These are phyloP conservation scores for Fusarium albidum DNA, from an alignment of 2,329 filamentous ascomycete genomes.

Conservation along the genomic window DNA sequence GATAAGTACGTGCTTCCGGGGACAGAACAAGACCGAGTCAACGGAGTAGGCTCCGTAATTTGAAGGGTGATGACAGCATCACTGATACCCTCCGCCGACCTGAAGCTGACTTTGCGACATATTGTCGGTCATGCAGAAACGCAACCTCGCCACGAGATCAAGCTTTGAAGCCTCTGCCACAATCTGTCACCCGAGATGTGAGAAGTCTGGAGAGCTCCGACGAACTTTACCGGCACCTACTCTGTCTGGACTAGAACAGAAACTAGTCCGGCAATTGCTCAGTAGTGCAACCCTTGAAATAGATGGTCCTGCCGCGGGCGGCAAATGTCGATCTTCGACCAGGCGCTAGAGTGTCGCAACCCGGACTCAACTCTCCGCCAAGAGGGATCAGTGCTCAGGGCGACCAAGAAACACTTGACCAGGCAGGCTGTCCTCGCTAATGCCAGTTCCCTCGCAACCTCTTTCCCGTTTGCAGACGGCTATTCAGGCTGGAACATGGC, in stretches of 20 bases:
- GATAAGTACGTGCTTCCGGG: conserved; percentile 1
- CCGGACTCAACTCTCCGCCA: conserved; percentile 34
- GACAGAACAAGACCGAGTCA: not conserved
- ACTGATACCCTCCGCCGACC: not conserved
- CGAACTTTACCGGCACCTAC: conserved; percentile 20
- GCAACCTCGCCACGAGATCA: not conserved
- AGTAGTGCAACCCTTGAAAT: conserved; percentile 31
- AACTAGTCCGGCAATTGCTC: conserved; percentile 34
- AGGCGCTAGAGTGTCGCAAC: conserved; percentile 30
- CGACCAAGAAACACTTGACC: not conserved
- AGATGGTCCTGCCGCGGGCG: conserved; percentile 38
- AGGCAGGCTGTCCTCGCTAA: not conserved
- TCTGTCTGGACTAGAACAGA: conserved; percentile 17
- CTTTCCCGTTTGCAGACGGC: conserved; percentile 14
- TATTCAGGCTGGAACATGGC: conserved; percentile 19
- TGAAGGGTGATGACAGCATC: not conserved
- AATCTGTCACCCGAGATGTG: not conserved
- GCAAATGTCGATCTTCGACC: conserved; percentile 40
- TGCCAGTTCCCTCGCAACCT: not conserved
- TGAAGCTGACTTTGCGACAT: not conserved
- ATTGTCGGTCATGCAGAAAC: not conserved
- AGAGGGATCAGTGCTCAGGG: conserved; percentile 3
- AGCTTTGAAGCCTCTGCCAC: not conserved
- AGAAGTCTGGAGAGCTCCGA: not conserved
- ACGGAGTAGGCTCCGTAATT: not conserved